Conservation (phyloP, 257 asterid species). For the Coffea eugenioides region DNA sequence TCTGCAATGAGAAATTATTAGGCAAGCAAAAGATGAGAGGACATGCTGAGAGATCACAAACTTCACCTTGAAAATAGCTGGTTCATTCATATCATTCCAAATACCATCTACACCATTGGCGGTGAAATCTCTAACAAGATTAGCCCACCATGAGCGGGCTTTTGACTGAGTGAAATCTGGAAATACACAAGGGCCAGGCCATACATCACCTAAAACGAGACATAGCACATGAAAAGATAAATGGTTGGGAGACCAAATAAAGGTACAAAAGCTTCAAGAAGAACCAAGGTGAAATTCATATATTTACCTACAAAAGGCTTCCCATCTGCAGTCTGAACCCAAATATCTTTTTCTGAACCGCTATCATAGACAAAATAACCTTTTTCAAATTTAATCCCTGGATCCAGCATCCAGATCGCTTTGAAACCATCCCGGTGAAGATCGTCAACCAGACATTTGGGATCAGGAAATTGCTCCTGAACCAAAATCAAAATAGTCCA, state of each 20-base stretch:
- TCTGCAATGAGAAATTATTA: slow-evolving; percentile 43
- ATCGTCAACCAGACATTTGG: slow-evolving; percentile 66
- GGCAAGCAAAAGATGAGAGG: slow-evolving; percentile 21
- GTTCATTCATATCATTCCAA: slow-evolving; percentile 99
- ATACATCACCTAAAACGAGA: slow-evolving; percentile 70
- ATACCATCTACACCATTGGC: slow-evolving; percentile 95
- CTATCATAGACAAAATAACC: slow-evolving; percentile 83
- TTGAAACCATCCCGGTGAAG: slow-evolving; percentile 83
- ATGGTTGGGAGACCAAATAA: not conserved
- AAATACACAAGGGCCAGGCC: slow-evolving; percentile 99
- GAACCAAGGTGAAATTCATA: not conserved
- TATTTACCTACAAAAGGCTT: slow-evolving; percentile 69
- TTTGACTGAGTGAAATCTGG: slow-evolving; percentile 82
- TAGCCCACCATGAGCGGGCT: slow-evolving; percentile 93
- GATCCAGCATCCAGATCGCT: slow-evolving; percentile 99
- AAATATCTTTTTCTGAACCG: slow-evolving; percentile 76
- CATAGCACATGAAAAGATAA: slow-evolving; percentile 10
- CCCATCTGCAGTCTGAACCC: slow-evolving; percentile 81
- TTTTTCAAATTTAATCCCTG: slow-evolving; percentile 84
- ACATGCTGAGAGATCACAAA: slow-evolving; percentile 13
- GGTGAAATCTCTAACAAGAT: slow-evolving; percentile 72
- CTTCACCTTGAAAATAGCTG: slow-evolving; percentile 92
- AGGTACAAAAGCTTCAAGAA: slow-evolving; percentile 1
- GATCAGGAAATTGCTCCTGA: slow-evolving; percentile 86
- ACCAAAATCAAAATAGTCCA: slow-evolving; percentile 2